phyloP scores from a whole-genome alignment of 257 asterid genomes.

The Solanum paucissectum region DNA sequence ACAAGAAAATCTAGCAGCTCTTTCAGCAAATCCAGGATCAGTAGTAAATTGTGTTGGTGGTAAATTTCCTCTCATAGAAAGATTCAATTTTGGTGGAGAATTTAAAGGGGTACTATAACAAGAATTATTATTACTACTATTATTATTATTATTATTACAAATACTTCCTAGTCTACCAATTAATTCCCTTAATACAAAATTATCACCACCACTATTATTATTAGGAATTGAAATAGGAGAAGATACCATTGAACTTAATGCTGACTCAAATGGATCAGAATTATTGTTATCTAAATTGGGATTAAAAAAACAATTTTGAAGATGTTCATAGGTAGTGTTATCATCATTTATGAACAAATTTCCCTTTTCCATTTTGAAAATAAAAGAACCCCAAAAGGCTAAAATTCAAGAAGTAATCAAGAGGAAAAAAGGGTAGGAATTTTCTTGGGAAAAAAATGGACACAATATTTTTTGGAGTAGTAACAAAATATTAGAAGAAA shows the following conservation, averaged over 20 bases:
- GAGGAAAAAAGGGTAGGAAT: background rate
- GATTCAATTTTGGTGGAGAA: constrained; percentile 72
- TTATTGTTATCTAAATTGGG: constrained; percentile 60
- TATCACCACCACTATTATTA: constrained; percentile 14
- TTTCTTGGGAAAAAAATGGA: constrained; percentile 2
- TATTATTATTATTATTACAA: constrained; percentile 19
- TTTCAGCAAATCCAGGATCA: constrained; percentile 61
- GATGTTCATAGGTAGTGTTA: constrained; percentile 10
- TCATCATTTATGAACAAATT: constrained; percentile 18
- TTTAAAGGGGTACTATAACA: constrained; percentile 60
- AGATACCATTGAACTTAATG: constrained; percentile 88
- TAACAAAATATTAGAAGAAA: background rate
- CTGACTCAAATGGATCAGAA: constrained; percentile 63
- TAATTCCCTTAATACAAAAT: constrained; percentile 49
- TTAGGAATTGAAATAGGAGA: constrained; percentile 39
- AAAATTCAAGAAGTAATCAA: background rate
- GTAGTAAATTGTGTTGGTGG: constrained; percentile 34
- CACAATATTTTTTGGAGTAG: background rate
- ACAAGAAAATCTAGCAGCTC: constrained; percentile 66
- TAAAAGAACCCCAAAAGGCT: background rate
- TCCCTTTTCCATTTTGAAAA: constrained; percentile 26
- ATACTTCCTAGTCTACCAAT: constrained; percentile 70
- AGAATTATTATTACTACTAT: constrained; percentile 30
- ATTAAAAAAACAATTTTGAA: constrained; percentile 20
- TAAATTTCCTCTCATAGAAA: constrained; percentile 27